Percentiles rank a stretch among this genome's conserved stretches.
Evolutionary conservation across 163 green algal species (phyloP).

Genomic region (Smithsoniella earleae): DNA sequence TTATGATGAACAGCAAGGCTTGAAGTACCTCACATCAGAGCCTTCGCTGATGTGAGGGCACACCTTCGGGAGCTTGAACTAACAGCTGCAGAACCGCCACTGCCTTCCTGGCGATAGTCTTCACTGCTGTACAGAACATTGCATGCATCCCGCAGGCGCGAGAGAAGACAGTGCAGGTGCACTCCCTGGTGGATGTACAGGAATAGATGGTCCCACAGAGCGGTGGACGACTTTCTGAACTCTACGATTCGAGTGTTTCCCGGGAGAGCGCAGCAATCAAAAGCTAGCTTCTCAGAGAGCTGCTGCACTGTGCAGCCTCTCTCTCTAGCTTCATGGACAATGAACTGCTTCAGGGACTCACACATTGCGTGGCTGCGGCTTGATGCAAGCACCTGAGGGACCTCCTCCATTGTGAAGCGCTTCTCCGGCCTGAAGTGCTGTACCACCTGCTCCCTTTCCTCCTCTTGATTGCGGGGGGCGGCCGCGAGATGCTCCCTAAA

Average conservation of each 20-base stretch:
- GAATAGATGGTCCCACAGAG: background rate
- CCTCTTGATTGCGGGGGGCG: background rate
- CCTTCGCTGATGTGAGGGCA: background rate
- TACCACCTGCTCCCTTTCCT: no score
- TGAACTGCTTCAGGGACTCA: background rate
- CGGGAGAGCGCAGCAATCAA: background rate
- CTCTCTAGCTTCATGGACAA: background rate
- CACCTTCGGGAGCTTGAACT: background rate
- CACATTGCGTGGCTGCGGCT: background rate
- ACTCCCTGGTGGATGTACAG: slow-evolving; percentile 25
- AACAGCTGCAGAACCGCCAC: background rate
- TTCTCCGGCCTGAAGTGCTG: background rate
- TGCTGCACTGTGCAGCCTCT: background rate
- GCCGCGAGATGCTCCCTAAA: background rate
- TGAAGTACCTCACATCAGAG: background rate
- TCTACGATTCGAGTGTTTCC: background rate
- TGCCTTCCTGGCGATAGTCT: background rate
- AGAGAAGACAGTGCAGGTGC: background rate
- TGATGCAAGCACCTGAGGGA: background rate
- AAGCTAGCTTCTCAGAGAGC: background rate
- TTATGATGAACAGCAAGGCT: no score
- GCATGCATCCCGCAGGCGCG: background rate
- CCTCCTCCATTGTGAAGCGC: background rate
- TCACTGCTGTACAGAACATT: background rate
- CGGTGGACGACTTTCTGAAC: background rate